Percentiles rank a stretch among this genome's conserved stretches.
These are phyloP conservation scores for Pisolithus sp. DNA, from an alignment of 768 basidiomycete species.

Conservation along the genomic window DNA sequence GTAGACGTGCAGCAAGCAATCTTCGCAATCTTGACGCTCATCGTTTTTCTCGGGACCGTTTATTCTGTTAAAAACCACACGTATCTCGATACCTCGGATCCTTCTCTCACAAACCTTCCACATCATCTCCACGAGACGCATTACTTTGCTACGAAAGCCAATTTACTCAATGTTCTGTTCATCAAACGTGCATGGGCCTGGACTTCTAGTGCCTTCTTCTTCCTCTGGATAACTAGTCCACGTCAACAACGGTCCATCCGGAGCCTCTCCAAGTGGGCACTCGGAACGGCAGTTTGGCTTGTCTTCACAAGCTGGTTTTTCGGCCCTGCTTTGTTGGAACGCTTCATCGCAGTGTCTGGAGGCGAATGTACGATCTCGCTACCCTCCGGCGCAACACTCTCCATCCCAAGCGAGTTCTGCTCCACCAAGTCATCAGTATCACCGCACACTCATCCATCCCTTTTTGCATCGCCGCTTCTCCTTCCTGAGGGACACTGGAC, in stretches of 20 bases:
- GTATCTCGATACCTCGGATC: constrained; percentile 83
- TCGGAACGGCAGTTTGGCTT: constrained; percentile 64
- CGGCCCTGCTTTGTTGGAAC: constrained; percentile 69
- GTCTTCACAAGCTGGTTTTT: constrained; percentile 84
- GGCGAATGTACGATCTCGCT: constrained; percentile 69
- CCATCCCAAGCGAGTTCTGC: constrained; percentile 57
- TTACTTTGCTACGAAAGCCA: constrained; percentile 78
- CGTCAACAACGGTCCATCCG: constrained; percentile 32
- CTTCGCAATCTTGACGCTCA: constrained; percentile 36
- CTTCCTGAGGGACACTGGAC: constrained; percentile 39
- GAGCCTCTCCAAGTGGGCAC: constrained; percentile 47
- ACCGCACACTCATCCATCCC: constrained; percentile 51
- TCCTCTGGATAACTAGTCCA: constrained; percentile 54
- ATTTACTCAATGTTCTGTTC: constrained; percentile 76
- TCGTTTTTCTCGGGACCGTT: constrained; percentile 54
- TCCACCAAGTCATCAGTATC: constrained; percentile 44
- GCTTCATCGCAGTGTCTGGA: constrained; percentile 58
- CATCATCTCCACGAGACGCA: constrained; percentile 58
- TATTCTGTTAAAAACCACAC: constrained; percentile 61
- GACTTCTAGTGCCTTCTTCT: constrained; percentile 66
- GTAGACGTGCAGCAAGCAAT: constrained; percentile 25
- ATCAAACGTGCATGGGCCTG: constrained; percentile 91
- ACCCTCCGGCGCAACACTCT: constrained; percentile 47
- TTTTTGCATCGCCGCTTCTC: constrained; percentile 44
- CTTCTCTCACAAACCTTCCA: constrained; percentile 58